Percentiles rank a stretch among this genome's conserved stretches.
Conservation (phyloP, 163 green algal species). For the Chlamydomonas reinhardtii region DNA sequence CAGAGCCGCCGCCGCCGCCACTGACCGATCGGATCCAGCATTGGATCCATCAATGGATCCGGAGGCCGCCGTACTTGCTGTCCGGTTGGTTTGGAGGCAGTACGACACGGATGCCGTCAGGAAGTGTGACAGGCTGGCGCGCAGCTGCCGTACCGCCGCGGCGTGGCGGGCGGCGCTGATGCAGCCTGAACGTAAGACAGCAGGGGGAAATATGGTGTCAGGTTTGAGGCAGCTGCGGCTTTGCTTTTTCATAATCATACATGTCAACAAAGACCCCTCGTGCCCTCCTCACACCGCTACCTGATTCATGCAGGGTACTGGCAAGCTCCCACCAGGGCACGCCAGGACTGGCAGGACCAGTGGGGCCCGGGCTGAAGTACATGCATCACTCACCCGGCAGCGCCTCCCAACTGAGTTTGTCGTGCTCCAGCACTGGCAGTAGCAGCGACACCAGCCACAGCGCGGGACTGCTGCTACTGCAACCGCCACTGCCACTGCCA, state of each 20-base stretch:
- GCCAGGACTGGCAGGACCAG: no score
- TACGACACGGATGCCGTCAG: not conserved
- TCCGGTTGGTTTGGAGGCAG: not conserved
- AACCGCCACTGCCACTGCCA: no score
- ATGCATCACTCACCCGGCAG: slow-evolving; percentile 2
- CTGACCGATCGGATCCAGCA: not conserved
- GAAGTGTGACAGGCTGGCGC: slow-evolving; percentile 3
- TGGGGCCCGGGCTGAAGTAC: no score
- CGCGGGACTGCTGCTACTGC: not conserved
- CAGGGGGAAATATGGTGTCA: no score
- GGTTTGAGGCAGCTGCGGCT: no score
- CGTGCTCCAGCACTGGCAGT: slow-evolving; percentile 44
- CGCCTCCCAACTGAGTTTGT: slow-evolving; percentile 47
- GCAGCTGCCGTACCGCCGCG: slow-evolving; percentile 45
- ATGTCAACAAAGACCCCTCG: no score
- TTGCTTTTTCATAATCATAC: no score
- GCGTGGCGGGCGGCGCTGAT: slow-evolving; percentile 7
- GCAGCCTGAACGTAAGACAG: no score
- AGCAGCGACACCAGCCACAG: slow-evolving; percentile 52
- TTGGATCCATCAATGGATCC: no score
- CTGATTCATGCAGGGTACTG: no score
- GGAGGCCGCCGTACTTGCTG: not conserved
- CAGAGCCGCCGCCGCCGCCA: not conserved
- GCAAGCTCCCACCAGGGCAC: no score
- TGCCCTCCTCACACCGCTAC: no score